phyloP scores from a whole-genome alignment of 2,329 filamentous ascomycete genomes.

The Incumbomyces delicatus region DNA sequence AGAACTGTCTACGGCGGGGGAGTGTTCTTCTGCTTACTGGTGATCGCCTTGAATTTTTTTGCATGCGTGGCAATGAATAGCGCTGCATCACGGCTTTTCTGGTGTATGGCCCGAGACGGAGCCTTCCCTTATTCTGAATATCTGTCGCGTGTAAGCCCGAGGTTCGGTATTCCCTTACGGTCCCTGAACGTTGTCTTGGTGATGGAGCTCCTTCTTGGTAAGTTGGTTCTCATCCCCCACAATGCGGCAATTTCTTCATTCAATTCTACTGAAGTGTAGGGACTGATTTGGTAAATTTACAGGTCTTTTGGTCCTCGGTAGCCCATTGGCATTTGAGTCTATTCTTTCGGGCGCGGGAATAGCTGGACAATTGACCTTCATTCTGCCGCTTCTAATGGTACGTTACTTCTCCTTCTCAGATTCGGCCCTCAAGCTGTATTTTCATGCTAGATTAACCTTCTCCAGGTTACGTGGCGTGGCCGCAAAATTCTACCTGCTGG shows the following conservation, averaged over 20 bases:
- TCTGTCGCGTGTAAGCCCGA: constrained; percentile 45
- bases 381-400: constrained; percentile 14
- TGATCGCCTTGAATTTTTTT: constrained; percentile 16
- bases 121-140: constrained; percentile 48
- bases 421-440: not conserved
- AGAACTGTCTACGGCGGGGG: constrained; percentile 27
- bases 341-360: constrained; percentile 15
- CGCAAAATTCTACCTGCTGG: constrained; percentile 13
- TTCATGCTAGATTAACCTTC: constrained; percentile 14
- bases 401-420: not conserved
- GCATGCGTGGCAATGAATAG: constrained; percentile 15
- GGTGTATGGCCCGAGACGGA: constrained; percentile 43
- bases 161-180: constrained; percentile 47
- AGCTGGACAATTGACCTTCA: constrained; percentile 13
- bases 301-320: constrained; percentile 15
- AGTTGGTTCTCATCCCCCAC: constrained; percentile 6
- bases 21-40: constrained; percentile 14
- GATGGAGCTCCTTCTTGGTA: constrained; percentile 14
- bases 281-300: not conserved
- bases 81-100: constrained; percentile 12
- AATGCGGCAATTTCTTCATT: no score
- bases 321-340: constrained; percentile 14
- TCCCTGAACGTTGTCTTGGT: constrained; percentile 14
- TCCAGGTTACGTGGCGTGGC: constrained; percentile 14
- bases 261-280: no score